Base-by-base conservation (phyloP, 2,329 filamentous ascomycete species). In the Cyphellophora europaea region DNA sequence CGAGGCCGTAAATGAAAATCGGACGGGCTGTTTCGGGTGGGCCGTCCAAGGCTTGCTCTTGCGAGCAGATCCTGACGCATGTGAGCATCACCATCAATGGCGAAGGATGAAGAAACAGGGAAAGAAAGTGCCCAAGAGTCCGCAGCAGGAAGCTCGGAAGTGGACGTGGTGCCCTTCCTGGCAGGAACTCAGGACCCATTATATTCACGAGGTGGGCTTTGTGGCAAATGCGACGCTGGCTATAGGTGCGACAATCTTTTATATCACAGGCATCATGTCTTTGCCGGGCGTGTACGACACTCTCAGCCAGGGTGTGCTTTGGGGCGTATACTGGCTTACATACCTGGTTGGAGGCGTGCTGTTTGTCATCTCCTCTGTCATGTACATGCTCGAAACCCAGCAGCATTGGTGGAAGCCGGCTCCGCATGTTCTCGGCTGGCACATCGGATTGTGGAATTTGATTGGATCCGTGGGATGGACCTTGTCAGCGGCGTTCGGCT, bases 341-440 rank as follows among this genome's bases (percentile, higher is more conserved):
- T 71, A 81, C 49, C 69, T 81, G 5, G 56, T 81, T 2, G 77
- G 78, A 3, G 77, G 77, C 1, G 51, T 52, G 0, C 73, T 76
- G 4, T 82, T 82, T 54, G 69, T 80, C 40, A 48, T 77, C 15
- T 78, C 64, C 18, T 64, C 61, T 29, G 48, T 59, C 3, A 54
- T 82, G 2, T 81, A 79, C 54, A 79, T 79, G 67, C 49, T 82
- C 5, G 78, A 82, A 53, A 79, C 75, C 3, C 77, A 82, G 53
- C 51, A 63, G 27, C 67, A 62, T 30, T 82, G 78, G 77, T 81
- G 72, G 46, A 56, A 61, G 10, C 77, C 78, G 0, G 72, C 74
- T 0, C 62, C 61, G 3, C 50, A 54, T 3, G 59, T 74, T 1
- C 61, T 82, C 2, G 77, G 77, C 3, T 82, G 77, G 78, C 74